A percentile compares a stretch with the other conserved stretches of the same genome.
Evolutionary conservation across 257 asterid genomes (phyloP).

Genomic region (Mitragyna speciosa): DNA sequence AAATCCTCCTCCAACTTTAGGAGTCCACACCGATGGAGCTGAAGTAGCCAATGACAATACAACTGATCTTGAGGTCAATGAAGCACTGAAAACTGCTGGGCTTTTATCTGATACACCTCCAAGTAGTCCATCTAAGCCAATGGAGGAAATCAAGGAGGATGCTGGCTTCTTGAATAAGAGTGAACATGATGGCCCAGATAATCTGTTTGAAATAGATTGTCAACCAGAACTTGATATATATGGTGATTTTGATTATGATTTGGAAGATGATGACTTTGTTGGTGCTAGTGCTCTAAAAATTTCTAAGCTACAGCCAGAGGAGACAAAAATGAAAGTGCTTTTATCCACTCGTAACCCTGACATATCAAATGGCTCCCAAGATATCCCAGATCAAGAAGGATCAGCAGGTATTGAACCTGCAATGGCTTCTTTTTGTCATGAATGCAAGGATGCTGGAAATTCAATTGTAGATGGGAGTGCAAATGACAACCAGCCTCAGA

Average conservation of each 20-base stretch:
- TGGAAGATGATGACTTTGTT: slow-evolving; percentile 84
- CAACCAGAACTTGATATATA: slow-evolving; percentile 85
- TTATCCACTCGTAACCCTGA: slow-evolving; percentile 60
- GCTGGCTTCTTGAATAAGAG: slow-evolving; percentile 33
- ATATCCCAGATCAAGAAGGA: slow-evolving; percentile 23
- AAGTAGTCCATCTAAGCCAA: slow-evolving; percentile 55
- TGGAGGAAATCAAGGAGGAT: slow-evolving; percentile 37
- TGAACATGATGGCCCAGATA: slow-evolving; percentile 62
- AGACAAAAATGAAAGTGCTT: slow-evolving; percentile 62
- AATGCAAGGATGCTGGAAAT: slow-evolving; percentile 31
- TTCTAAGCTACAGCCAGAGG: slow-evolving; percentile 51
- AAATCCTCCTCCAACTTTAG: slow-evolving; percentile 42
- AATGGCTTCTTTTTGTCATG: slow-evolving; percentile 29
- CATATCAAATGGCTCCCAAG: slow-evolving; percentile 39
- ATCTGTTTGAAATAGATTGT: slow-evolving; percentile 66
- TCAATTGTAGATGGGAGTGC: slow-evolving; percentile 27
- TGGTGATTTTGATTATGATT: slow-evolving; percentile 88
- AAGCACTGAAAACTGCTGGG: slow-evolving; percentile 82
- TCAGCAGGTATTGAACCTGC: slow-evolving; percentile 33
- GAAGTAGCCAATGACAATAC: slow-evolving; percentile 33
- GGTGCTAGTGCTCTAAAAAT: slow-evolving; percentile 56
- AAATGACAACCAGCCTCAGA: slow-evolving; percentile 32
- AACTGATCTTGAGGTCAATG: slow-evolving; percentile 54
- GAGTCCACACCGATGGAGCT: slow-evolving; percentile 30
- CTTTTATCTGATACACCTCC: slow-evolving; percentile 94